Percentiles rank a stretch among this genome's conserved stretches.
These are phyloP conservation scores for Nasturtium officinale DNA, from an alignment of 345 rosid genomes.

Conservation along the genomic window DNA sequence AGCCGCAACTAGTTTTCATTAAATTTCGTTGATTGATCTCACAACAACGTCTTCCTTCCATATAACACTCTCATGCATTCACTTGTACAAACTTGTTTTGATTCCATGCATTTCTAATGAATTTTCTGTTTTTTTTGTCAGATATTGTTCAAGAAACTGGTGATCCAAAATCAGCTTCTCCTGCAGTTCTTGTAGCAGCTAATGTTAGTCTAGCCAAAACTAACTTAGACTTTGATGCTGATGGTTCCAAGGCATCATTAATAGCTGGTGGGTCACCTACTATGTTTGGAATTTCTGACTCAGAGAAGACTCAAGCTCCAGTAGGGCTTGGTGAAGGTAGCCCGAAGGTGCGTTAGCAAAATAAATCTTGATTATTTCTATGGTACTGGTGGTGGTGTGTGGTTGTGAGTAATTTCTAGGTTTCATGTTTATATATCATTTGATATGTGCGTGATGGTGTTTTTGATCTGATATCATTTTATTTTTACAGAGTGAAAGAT, in stretches of 20 bases:
- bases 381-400: slow-evolving; percentile 32
- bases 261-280: slow-evolving; percentile 61
- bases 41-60: not conserved
- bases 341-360: slow-evolving; percentile 72
- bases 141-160: slow-evolving; percentile 24
- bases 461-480: slow-evolving; percentile 19
- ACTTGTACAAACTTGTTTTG: not conserved
- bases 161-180: slow-evolving; percentile 23
- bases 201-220: slow-evolving; percentile 25
- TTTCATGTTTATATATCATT: slow-evolving; percentile 24
- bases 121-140: slow-evolving; percentile 33
- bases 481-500: slow-evolving; percentile 82
- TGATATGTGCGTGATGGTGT: not conserved
- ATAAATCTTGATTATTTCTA: slow-evolving; percentile 29
- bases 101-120: slow-evolving; percentile 41
- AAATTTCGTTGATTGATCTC: slow-evolving; percentile 16
- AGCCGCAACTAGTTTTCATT: not conserved
- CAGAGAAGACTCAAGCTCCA: slow-evolving; percentile 52
- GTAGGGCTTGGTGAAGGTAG: slow-evolving; percentile 92
- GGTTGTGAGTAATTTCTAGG: slow-evolving; percentile 33
- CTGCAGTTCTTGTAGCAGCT: slow-evolving; percentile 26
- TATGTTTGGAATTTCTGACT: slow-evolving; percentile 49
- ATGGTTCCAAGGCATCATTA: slow-evolving; percentile 51
- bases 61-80: not conserved
- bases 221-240: slow-evolving; percentile 38